Conservation (phyloP, 1,284 basidiomycete species). For the Nidula niveotomentosa region DNA sequence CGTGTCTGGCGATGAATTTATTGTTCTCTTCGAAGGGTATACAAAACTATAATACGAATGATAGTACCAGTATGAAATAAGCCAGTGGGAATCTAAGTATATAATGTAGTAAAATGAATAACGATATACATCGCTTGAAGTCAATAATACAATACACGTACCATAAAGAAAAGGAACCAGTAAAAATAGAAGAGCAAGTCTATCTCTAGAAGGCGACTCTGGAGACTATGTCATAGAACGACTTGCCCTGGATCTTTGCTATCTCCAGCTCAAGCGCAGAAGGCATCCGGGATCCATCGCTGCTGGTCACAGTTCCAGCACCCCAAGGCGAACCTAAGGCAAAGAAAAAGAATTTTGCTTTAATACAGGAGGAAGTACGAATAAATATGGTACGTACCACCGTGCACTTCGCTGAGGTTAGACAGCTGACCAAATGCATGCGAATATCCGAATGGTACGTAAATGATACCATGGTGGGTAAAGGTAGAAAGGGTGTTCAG, state of each 20-base stretch:
- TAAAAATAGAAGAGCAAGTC: background rate
- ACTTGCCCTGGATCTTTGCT: background rate
- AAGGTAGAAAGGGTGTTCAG: constrained; percentile 71
- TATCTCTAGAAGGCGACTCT: background rate
- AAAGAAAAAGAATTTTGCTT: background rate
- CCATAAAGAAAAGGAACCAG: background rate
- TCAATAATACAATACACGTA: background rate
- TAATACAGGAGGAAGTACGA: background rate
- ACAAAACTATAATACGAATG: too few relatives aligned
- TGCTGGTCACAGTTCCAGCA: constrained; percentile 1
- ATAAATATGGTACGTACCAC: constrained; percentile 47
- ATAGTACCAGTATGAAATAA: too few relatives aligned
- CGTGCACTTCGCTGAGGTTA: constrained; percentile 64
- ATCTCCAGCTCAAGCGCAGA: constrained; percentile 3
- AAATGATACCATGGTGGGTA: constrained; percentile 80
- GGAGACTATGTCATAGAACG: background rate
- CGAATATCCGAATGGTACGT: constrained; percentile 80
- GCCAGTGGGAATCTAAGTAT: too few relatives aligned
- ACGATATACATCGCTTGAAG: background rate
- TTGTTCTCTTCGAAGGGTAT: too few relatives aligned
- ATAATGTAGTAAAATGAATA: too few relatives aligned
- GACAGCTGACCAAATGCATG: constrained; percentile 53
- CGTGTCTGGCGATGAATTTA: too few relatives aligned
- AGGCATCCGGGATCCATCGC: constrained; percentile 1
- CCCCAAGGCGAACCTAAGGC: constrained; percentile 2